phyloP scores from a whole-genome alignment of 2,329 filamentous ascomycete species.

The Alternaria sp. region DNA sequence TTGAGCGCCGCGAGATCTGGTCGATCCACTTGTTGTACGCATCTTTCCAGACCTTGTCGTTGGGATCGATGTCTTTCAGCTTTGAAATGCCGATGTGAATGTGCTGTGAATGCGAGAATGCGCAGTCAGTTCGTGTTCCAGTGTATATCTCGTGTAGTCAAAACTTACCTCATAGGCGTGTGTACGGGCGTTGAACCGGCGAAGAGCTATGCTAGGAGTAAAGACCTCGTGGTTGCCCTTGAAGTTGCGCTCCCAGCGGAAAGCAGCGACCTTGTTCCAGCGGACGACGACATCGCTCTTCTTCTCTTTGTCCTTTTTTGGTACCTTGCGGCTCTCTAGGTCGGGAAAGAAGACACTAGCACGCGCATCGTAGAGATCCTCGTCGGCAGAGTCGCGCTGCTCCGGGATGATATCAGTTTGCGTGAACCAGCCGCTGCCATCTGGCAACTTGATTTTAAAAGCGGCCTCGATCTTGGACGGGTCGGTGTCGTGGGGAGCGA shows the following conservation, averaged over 20 bases:
- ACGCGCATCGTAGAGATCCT: not conserved
- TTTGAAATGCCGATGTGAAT: not conserved
- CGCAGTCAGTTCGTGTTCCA: not conserved
- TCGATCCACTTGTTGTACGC: conserved; percentile 14
- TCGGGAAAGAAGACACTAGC: conserved; percentile 4
- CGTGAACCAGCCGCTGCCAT: conserved; percentile 5
- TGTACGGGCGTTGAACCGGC: conserved; percentile 11
- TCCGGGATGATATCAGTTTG: conserved; percentile 3
- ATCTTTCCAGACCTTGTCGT: conserved; percentile 7
- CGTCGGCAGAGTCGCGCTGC: not conserved
- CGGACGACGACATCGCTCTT: not conserved
- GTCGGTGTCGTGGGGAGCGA: not conserved
- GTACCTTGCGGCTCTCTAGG: conserved; percentile 2
- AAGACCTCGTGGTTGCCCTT: not conserved
- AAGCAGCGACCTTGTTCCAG: not conserved
- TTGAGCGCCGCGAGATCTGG: conserved; percentile 10
- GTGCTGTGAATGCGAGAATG: not conserved
- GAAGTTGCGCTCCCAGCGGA: conserved; percentile 3
- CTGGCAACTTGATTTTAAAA: not conserved
- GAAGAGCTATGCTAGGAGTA: not conserved
- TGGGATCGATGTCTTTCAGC: not conserved
- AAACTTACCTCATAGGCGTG: not conserved
- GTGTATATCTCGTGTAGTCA: not conserved
- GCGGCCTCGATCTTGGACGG: conserved; percentile 4
- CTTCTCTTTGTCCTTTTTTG: not conserved